Conservation (phyloP, 2,329 filamentous ascomycete species). For the Polychaeton citri region DNA sequence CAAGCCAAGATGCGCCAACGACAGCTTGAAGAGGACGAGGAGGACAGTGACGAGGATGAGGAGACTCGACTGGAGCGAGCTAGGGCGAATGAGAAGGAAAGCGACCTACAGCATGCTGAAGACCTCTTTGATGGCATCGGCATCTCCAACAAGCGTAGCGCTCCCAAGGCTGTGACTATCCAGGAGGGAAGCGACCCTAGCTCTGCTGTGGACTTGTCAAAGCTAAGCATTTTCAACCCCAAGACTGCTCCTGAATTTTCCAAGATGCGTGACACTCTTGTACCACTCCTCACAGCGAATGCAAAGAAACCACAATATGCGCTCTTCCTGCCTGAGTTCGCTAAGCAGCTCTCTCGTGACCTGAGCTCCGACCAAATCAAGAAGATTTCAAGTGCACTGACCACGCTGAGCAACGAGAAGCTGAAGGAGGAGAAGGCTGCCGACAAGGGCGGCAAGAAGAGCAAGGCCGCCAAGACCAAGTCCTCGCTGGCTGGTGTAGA, state of each 20-base stretch:
- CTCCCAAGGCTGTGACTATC: slow-evolving; percentile 53
- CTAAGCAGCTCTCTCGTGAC: slow-evolving; percentile 75
- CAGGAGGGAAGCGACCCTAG: slow-evolving; percentile 58
- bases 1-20: slow-evolving; percentile 42
- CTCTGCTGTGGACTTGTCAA: slow-evolving; percentile 66
- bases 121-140: slow-evolving; percentile 66
- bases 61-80: slow-evolving; percentile 61
- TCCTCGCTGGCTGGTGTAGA: slow-evolving; percentile 58
- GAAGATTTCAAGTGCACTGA: slow-evolving; percentile 79
- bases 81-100: slow-evolving; percentile 67
- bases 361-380: slow-evolving; percentile 89
- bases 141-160: slow-evolving; percentile 57
- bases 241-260: slow-evolving; percentile 77
- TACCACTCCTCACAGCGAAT: slow-evolving; percentile 61
- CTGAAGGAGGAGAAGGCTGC: slow-evolving; percentile 95
- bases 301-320: slow-evolving; percentile 81
- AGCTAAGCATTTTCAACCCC: slow-evolving; percentile 78
- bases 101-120: slow-evolving; percentile 78
- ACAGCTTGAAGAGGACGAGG: slow-evolving; percentile 43
- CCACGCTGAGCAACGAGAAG: slow-evolving; percentile 91
- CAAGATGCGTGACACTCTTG: slow-evolving; percentile 62
- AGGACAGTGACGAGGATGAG: slow-evolving; percentile 58
- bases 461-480: slow-evolving; percentile 94
- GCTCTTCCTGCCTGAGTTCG: slow-evolving; percentile 81
- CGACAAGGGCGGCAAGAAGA: slow-evolving; percentile 93